Conservation (phyloP, 768 basidiomycete genomes). For the Cystobasidium tubakii region DNA sequence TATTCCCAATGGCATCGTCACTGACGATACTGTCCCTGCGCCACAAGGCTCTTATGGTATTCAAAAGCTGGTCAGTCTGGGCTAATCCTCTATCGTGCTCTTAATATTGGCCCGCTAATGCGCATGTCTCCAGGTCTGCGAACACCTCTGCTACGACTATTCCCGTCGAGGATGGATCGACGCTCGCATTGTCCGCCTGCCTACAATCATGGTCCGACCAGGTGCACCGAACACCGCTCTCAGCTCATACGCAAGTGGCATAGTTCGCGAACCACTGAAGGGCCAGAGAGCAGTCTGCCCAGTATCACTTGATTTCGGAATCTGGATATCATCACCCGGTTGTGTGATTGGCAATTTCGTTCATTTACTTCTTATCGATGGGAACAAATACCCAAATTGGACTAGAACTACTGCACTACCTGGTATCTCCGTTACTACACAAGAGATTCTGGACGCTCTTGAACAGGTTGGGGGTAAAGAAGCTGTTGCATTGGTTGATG, state of each 20-base stretch:
- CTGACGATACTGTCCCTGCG: slow-evolving; percentile 28
- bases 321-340: slow-evolving; percentile 57
- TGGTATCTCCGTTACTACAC: slow-evolving; percentile 59
- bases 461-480: slow-evolving; percentile 56
- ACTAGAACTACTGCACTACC: slow-evolving; percentile 60
- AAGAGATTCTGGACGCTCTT: slow-evolving; percentile 58
- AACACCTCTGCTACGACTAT: slow-evolving; percentile 60
- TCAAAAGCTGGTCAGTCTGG: slow-evolving; percentile 21
- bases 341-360: slow-evolving; percentile 58
- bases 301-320: slow-evolving; percentile 55
- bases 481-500: slow-evolving; percentile 52
- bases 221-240: slow-evolving; percentile 58
- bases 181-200: slow-evolving; percentile 59
- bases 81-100: too few relatives aligned
- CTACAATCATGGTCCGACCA: slow-evolving; percentile 59
- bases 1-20: slow-evolving; percentile 30
- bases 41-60: slow-evolving; percentile 26
- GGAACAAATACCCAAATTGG: slow-evolving; percentile 52
- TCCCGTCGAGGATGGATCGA: slow-evolving; percentile 59
- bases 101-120: neutral
- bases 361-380: slow-evolving; percentile 54
- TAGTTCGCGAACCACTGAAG: slow-evolving; percentile 60
- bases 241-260: slow-evolving; percentile 59
- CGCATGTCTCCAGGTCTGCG: slow-evolving; percentile 49
- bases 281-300: slow-evolving; percentile 56